Conservation (phyloP, 768 basidiomycete genomes). For the Ramaria rubella region DNA sequence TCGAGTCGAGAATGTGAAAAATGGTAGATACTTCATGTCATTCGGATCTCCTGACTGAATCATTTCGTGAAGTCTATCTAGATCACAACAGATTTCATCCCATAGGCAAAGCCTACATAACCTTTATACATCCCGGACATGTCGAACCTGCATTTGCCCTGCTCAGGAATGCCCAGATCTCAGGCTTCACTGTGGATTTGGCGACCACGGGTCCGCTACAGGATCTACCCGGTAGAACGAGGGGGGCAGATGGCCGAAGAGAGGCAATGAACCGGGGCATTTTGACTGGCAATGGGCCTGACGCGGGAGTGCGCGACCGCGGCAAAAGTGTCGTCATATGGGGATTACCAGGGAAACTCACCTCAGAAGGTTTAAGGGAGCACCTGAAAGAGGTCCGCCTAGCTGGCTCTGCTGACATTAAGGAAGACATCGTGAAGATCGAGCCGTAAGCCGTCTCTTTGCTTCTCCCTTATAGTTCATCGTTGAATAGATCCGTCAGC, state of each 20-base stretch:
- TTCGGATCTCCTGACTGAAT: not conserved
- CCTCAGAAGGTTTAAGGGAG: constrained; percentile 27
- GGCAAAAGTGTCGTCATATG: constrained; percentile 52
- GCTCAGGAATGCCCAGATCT: constrained; percentile 40
- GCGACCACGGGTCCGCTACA: not conserved
- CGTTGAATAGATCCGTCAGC: not conserved
- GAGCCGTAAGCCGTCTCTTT: constrained; percentile 34
- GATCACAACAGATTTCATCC: constrained; percentile 57
- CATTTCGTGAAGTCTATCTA: constrained; percentile 40
- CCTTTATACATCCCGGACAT: constrained; percentile 40
- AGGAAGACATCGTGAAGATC: constrained; percentile 44
- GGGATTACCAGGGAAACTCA: constrained; percentile 52
- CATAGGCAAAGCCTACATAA: constrained; percentile 52
- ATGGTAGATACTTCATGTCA: constrained; percentile 15
- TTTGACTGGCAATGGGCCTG: constrained; percentile 40
- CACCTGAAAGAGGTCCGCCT: constrained; percentile 40
- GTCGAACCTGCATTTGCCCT: constrained; percentile 30
- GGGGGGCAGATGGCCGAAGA: constrained; percentile 36
- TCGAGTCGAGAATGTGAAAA: constrained; percentile 19
- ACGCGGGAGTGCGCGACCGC: constrained; percentile 41
- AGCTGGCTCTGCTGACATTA: constrained; percentile 30
- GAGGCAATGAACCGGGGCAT: constrained; percentile 32
- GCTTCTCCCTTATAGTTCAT: not conserved
- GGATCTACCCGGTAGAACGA: constrained; percentile 17
- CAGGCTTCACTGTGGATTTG: constrained; percentile 29